Percentiles rank a stretch among this genome's conserved stretches.
These are phyloP conservation scores for Marasmius oreades DNA, from an alignment of 1,284 basidiomycete genomes.

Conservation along the genomic window DNA sequence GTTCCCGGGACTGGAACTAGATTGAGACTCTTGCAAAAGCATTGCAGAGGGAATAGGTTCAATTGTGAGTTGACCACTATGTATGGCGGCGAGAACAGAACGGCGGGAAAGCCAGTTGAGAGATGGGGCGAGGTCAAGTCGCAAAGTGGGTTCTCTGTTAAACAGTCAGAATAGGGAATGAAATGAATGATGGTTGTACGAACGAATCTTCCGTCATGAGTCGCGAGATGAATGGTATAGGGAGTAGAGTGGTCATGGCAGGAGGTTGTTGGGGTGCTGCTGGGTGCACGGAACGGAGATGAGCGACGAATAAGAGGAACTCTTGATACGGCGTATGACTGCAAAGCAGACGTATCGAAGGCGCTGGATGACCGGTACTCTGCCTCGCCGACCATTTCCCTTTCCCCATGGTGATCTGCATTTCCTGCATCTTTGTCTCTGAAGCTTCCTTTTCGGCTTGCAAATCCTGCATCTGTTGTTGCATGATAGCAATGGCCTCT, in stretches of 20 bases:
- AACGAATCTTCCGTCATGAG: conserved; percentile 86
- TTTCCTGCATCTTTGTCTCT: conserved; percentile 46
- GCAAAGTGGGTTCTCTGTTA: conserved; percentile 83
- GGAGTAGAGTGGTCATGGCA: conserved; percentile 65
- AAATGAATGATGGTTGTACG: conserved; percentile 29
- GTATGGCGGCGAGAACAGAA: conserved; percentile 82
- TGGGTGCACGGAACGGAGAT: conserved; percentile 74
- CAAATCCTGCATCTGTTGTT: conserved; percentile 77
- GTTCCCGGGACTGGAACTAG: conserved; percentile 23
- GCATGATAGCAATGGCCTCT: conserved; percentile 82
- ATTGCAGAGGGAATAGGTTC: conserved; percentile 71
- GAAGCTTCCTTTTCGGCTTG: conserved; percentile 61
- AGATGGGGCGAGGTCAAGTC: conserved; percentile 91
- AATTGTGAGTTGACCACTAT: conserved; percentile 84
- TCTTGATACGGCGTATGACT: conserved; percentile 83
- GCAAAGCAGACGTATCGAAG: conserved; percentile 49
- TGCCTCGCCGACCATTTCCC: conserved; percentile 60
- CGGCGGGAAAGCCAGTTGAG: conserved; percentile 92
- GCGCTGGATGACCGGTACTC: conserved; percentile 18
- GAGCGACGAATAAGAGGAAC: conserved; percentile 78
- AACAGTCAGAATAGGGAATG: conserved; percentile 11
- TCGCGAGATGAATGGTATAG: conserved; percentile 83
- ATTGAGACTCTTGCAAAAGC: conserved; percentile 47
- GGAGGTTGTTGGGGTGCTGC: conserved; percentile 51
- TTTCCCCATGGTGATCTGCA: conserved; percentile 54